Evolutionary conservation across 1,284 basidiomycete species (phyloP), one percentile per base, ranked within the genome.

Genomic region (Fomitopsis pinicola): DNA sequence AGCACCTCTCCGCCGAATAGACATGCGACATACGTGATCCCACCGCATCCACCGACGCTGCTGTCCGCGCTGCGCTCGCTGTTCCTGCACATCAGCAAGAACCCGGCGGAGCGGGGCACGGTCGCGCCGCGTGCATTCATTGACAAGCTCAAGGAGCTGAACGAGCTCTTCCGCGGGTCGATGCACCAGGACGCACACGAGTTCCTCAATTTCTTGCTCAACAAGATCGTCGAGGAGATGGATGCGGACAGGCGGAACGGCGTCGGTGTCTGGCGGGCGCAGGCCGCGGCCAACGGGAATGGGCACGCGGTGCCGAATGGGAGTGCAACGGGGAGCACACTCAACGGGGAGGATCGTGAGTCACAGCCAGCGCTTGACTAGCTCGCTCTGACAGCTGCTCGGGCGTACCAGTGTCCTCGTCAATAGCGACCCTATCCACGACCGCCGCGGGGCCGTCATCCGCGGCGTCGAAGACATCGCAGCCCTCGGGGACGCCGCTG

Each of bases 111-210:
- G 66, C 89, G 91, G 70, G 95, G 95, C 61, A 91, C 91, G 7
- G 85, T 97, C 48, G 85, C 93, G 1, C 95, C 95, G 2, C 85
- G 89, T 63, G 91, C 91, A 33, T 92, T 98, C 75, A 89, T 98
- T 71, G 89, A 93, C 67, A 95, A 95, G 70, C 83, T 97, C 68
- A 92, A 92, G 73, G 86, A 92, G 71, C 80, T 94, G 71, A 97
- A 96, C 75, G 91, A 91, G 69, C 81, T 89, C 59, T 98, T 95
- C 74, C 85, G 92, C 58, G 88, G 87, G 42, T 89, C 89, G 33
- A 90, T 89, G 82, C 96, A 96, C 71, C 95, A 98, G 72, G 96
- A 98, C 73, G 95, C 95, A 1, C 95, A 98, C 74, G 97, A 99
- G 76, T 98, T 99, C 76, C 81, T 98, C 58, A 98, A 97, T 73